phyloP scores from a whole-genome alignment of 441 rosid species.

The Pelargonium myrrhifolium region DNA sequence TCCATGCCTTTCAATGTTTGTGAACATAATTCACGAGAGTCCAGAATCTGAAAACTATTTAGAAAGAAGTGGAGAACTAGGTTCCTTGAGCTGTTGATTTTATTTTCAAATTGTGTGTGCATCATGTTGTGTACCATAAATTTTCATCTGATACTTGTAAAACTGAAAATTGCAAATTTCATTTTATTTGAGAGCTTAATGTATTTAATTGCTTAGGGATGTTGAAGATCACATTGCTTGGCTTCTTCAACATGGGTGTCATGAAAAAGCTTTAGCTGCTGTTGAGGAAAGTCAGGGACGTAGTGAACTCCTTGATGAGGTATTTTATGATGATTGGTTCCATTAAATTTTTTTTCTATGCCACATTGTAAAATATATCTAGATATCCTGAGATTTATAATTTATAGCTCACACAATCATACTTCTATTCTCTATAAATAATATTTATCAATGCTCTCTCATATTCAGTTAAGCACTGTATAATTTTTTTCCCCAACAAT shows the following conservation, averaged over 20 bases:
- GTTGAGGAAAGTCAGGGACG: slow-evolving; percentile 96
- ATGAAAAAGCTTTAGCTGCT: slow-evolving; percentile 97
- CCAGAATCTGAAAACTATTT: background rate
- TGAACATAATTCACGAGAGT: background rate
- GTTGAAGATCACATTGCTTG: slow-evolving; percentile 97
- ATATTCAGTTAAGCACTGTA: background rate
- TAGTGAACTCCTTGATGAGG: slow-evolving; percentile 92
- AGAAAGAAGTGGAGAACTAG: background rate
- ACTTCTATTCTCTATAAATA: background rate
- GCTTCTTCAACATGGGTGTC: slow-evolving; percentile 97
- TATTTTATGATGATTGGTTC: slow-evolving; percentile 23
- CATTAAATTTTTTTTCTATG: background rate
- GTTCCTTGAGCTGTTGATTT: background rate
- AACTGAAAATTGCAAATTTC: background rate
- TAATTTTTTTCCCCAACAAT: background rate
- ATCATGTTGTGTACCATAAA: background rate
- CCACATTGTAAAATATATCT: background rate
- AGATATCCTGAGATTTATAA: background rate
- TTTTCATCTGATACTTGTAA: background rate
- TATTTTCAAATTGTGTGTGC: background rate
- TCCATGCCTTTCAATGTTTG: background rate
- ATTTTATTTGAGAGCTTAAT: slow-evolving; percentile 13
- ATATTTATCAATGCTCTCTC: background rate
- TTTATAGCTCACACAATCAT: background rate
- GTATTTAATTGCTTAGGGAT: slow-evolving; percentile 46